Evolutionary conservation across 345 rosid species (phyloP), one percentile per base, ranked within the genome.

Genomic region (Dovyalis caffra): DNA sequence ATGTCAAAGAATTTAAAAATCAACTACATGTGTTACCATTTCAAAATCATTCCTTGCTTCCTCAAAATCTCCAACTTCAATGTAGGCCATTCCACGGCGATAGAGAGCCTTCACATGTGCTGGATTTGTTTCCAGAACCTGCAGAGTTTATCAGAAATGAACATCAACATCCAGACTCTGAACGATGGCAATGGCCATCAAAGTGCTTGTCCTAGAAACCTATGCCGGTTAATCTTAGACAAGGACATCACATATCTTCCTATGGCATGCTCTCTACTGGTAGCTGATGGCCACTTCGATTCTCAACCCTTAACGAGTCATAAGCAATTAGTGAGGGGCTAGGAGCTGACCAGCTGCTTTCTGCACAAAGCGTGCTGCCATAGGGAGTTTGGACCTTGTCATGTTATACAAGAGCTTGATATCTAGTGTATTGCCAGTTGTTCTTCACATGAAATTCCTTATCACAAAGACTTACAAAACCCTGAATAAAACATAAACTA

Each of bases 51-150:
- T 85, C 79, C 80, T 86, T 83, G 98, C 97, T 61, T 91, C 97
- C 68, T 88, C 93, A 76, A 93, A 95, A 81, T 91, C 97, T 76
- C 91, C 99, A 43, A 83, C 85, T 28, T 86, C 87, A 90, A 95
- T 79, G 80, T 86, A 83, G 73, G 99, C 98, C 99, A 89, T 93
- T 85, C 99, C 98, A 8, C 99, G 97, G 51, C 95, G 98, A 78
- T 89, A 93, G 14, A 95, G 80, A 78, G 91, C 98, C 83, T 95
- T 95, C 60, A 71, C 91, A 68, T 93, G 92, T 0, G 80, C 90
- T 28, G 99, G 98, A 70, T 89, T 91, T 76, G 91, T 93, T 71
- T 95, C 99, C 84, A 91, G 64, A 31, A 95, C 97, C 98, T 95
- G 84, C 75, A 76, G 5, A 57, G 53, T 76, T 74, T 51, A 72